Conservation (phyloP, 306 rosid species). For the Glycine latifolia region DNA sequence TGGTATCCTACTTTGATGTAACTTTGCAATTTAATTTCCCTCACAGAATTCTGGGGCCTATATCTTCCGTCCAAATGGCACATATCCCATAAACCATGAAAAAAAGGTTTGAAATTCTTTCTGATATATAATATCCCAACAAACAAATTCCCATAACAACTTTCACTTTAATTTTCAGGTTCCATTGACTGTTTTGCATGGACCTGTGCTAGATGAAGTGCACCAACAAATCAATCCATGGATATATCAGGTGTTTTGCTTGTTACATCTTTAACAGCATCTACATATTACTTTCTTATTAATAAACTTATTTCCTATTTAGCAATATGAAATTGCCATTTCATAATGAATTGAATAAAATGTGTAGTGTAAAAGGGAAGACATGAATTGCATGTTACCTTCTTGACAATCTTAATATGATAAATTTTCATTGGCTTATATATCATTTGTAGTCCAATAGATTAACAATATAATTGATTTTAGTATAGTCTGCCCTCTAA, state of each 20-base stretch:
- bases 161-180: slow-evolving; percentile 48
- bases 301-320: slow-evolving; percentile 33
- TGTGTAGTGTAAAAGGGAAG: slow-evolving; percentile 22
- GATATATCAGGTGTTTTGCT: slow-evolving; percentile 65
- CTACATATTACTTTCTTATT: slow-evolving; percentile 33
- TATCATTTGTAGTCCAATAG: slow-evolving; percentile 2
- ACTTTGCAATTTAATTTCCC: slow-evolving; percentile 40
- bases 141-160: not conserved
- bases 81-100: slow-evolving; percentile 52
- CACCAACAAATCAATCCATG: slow-evolving; percentile 67
- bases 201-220: slow-evolving; percentile 64
- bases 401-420: slow-evolving; percentile 15
- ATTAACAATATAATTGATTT: not conserved
- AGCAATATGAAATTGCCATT: slow-evolving; percentile 24
- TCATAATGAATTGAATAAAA: slow-evolving; percentile 35
- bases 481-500: not conserved
- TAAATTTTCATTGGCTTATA: not conserved
- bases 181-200: slow-evolving; percentile 57
- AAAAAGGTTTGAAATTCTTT: slow-evolving; percentile 51
- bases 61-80: slow-evolving; percentile 66
- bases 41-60: slow-evolving; percentile 67
- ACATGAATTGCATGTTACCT: not conserved
- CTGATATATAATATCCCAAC: slow-evolving; percentile 16
- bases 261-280: slow-evolving; percentile 31
- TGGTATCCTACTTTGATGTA: not conserved